These are phyloP conservation scores for Ustilago loliicola DNA, from an alignment of 1,284 basidiomycete species.

Conservation along the genomic window DNA sequence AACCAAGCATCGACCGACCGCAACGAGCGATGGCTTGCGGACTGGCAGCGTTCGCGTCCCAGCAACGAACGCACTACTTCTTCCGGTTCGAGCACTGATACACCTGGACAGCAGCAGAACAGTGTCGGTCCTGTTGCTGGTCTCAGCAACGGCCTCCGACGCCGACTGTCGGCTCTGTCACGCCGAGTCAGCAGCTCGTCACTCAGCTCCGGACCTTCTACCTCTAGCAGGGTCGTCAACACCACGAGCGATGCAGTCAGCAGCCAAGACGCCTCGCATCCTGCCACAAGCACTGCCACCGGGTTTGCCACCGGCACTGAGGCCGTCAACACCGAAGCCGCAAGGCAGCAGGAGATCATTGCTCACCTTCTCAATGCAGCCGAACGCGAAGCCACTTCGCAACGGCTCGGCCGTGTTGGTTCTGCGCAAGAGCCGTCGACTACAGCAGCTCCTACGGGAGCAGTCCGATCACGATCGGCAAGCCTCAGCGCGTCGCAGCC, in stretches of 20 bases:
- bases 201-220: not conserved
- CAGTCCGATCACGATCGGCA: constrained; percentile 10
- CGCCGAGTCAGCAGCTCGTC: constrained; percentile 23
- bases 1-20: constrained; percentile 27
- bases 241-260: not conserved
- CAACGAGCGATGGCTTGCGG: constrained; percentile 32
- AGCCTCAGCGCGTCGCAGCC: constrained; percentile 14
- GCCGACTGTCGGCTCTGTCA: constrained; percentile 36
- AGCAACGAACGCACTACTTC: not conserved
- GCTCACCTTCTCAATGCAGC: constrained; percentile 35
- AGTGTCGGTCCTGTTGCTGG: constrained; percentile 3
- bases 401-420: constrained; percentile 16
- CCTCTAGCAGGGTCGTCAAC: not conserved
- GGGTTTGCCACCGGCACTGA: not conserved
- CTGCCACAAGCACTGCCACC: not conserved
- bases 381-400: constrained; percentile 33
- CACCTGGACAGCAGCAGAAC: constrained; percentile 2
- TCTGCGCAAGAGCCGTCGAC: constrained; percentile 15
- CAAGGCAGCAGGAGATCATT: constrained; percentile 44
- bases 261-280: not conserved
- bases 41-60: constrained; percentile 29
- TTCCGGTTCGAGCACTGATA: not conserved
- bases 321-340: not conserved
- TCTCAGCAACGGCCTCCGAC: constrained; percentile 43
- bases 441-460: not conserved